These are phyloP conservation scores for Starmerella kuoi DNA, from an alignment of 805 yeast species.

Conservation along the genomic window DNA sequence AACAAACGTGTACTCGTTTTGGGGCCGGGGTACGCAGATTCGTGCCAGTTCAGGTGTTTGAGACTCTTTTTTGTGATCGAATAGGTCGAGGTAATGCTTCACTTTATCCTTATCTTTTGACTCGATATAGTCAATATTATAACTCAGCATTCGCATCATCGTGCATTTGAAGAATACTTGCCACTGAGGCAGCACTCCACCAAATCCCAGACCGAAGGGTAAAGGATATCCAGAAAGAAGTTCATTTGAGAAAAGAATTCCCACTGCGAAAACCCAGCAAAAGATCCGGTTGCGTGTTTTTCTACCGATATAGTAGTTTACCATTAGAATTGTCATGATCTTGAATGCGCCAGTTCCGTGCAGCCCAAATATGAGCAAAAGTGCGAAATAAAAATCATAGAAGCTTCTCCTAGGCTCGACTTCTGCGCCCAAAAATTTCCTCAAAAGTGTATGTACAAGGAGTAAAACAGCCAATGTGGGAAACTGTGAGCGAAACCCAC, in stretches of 20 bases:
- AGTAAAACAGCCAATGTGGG: slow-evolving; percentile 47
- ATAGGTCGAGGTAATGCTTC: neutral
- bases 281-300: slow-evolving; percentile 18
- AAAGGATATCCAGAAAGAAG: slow-evolving; percentile 42
- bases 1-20: slow-evolving; percentile 45
- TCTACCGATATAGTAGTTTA: slow-evolving; percentile 39
- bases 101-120: neutral
- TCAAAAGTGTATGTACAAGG: slow-evolving; percentile 40
- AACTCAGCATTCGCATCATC: slow-evolving; percentile 70
- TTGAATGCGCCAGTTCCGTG: slow-evolving; percentile 70
- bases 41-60: slow-evolving; percentile 22
- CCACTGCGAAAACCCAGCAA: slow-evolving; percentile 74
- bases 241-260: slow-evolving; percentile 67
- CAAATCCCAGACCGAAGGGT: slow-evolving; percentile 47
- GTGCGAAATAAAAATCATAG: slow-evolving; percentile 68
- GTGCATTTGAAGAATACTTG: slow-evolving; percentile 92
- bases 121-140: slow-evolving; percentile 53
- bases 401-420: slow-evolving; percentile 29
- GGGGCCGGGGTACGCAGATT: slow-evolving; percentile 41
- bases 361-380: slow-evolving; percentile 52
- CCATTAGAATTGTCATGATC: slow-evolving; percentile 44
- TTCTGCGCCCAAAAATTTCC: slow-evolving; percentile 30
- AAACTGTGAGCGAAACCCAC: slow-evolving; percentile 75
- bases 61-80: neutral
- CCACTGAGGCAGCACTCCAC: slow-evolving; percentile 82